A percentile compares a stretch with the other conserved stretches of the same genome.
phyloP scores from a whole-genome alignment of 2,329 filamentous ascomycete genomes.

The Penicillium sp. region DNA sequence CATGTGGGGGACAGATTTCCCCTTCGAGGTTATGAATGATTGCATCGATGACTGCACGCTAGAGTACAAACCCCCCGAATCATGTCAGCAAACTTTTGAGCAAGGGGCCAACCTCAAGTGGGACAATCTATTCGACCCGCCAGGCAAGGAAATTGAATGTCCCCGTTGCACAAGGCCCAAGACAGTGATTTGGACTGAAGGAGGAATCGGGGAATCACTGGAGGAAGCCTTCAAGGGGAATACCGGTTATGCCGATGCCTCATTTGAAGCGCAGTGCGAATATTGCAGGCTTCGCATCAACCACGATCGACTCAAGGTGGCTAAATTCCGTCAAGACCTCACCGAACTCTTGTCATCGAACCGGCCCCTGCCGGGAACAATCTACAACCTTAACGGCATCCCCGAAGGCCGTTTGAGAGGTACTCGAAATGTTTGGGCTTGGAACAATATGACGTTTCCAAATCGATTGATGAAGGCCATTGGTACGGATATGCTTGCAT shows the following conservation, averaged over 20 bases:
- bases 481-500: constrained; percentile 52
- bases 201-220: constrained; percentile 14
- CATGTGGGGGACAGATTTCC: constrained; percentile 21
- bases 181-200: constrained; percentile 56
- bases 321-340: constrained; percentile 58
- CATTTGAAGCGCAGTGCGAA: constrained; percentile 50
- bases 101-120: constrained; percentile 43
- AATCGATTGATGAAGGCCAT: constrained; percentile 3
- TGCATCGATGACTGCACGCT: constrained; percentile 18
- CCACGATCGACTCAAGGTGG: constrained; percentile 57
- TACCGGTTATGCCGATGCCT: constrained; percentile 33
- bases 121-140: constrained; percentile 54
- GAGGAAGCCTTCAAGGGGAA: constrained; percentile 20
- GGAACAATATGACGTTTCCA: constrained; percentile 19
- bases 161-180: constrained; percentile 47
- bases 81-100: constrained; percentile 17
- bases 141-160: constrained; percentile 51
- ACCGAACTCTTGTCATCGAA: constrained; percentile 44
- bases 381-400: constrained; percentile 54
- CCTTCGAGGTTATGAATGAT: constrained; percentile 16
- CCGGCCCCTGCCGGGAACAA: constrained; percentile 62
- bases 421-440: neutral
- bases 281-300: constrained; percentile 50
- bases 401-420: constrained; percentile 30
- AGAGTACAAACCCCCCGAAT: constrained; percentile 14